Base-by-base conservation (phyloP, 345 rosid species). In the Trapa bicornis region DNA sequence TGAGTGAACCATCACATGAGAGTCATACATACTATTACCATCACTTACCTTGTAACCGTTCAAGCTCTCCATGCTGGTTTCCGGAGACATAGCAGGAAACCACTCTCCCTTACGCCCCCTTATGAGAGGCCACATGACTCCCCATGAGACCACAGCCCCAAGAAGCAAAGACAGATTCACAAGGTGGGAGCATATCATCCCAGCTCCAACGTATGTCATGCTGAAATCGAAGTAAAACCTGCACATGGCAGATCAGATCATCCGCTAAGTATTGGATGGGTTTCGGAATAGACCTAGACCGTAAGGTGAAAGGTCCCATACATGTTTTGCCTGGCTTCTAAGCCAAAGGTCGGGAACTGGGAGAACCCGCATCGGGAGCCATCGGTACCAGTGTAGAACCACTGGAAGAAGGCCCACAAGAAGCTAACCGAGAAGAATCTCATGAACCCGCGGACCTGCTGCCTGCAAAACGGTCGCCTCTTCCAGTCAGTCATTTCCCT, bases 151-250 rank as follows among this genome's bases (percentile, higher is more conserved):
- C 41, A 79, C 78, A 3, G 81, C 81, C 1, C 86, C 86, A 11
- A 79, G 76, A 68, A 82, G 86, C 75, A 82, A 72, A 37, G 86
- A 82, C 71, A 82, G 70, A 50, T 79, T 82, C 74, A 82, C 86
- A 5, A 77, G 70, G 68, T 82, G 86, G 35, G 86, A 76, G 53
- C 86, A 82, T 33, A 82, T 82, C 86, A 79, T 82, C 56, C 86
- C 86, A 0, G 83, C 86, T 57, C 86, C 81, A 0, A 82, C n/a
- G 52, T 79, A 82, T 1, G 86, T 82, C 77, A 56, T 65, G 38
- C 86, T 79, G 70, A 79, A 80, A 68, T 80, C 81, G 47, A 82
- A 82, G 80, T 73, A 82, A 67, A 82, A 82, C 56, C 81, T 82
- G 81, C 71, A 22, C 29, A 22, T 22, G 29, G 29, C 32, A 61